Conservation (phyloP, 257 asterid genomes). For the Solanum gandarillasii region DNA sequence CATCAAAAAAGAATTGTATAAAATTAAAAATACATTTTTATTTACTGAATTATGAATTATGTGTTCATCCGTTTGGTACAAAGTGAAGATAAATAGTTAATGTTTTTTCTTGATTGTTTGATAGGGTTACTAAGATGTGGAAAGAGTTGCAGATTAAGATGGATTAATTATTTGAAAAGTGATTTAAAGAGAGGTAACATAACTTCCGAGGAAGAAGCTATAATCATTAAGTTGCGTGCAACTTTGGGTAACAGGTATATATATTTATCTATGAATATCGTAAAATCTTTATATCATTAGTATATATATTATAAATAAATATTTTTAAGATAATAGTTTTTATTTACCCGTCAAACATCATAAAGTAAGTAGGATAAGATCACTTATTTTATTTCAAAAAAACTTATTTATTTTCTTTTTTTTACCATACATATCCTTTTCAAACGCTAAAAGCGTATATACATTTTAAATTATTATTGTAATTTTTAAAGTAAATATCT, state of each 20-base stretch:
- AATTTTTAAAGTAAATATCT: too few relatives aligned
- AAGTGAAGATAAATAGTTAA: not conserved
- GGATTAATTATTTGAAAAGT: slow-evolving; percentile 81
- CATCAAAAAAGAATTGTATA: too few relatives aligned
- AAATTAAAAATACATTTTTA: not conserved
- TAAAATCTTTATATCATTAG: too few relatives aligned
- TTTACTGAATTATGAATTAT: not conserved
- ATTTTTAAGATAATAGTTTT: too few relatives aligned
- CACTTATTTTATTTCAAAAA: too few relatives aligned
- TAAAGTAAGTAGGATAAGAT: too few relatives aligned
- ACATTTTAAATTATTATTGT: too few relatives aligned
- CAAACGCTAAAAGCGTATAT: not conserved
- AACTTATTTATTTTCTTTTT: too few relatives aligned
- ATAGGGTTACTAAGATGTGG: slow-evolving; percentile 81
- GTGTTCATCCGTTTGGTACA: not conserved
- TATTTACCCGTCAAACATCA: too few relatives aligned
- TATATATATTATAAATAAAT: too few relatives aligned
- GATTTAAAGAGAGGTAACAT: slow-evolving; percentile 82
- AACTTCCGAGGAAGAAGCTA: slow-evolving; percentile 47
- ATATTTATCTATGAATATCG: too few relatives aligned
- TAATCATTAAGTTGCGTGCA: slow-evolving; percentile 55
- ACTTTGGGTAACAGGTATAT: slow-evolving; percentile 67
- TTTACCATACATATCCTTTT: not conserved
- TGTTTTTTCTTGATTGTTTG: not conserved
- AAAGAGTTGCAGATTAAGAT: slow-evolving; percentile 80